Conservation (phyloP, 140 eudicot genomes). For the Bidens hawaiensis region DNA sequence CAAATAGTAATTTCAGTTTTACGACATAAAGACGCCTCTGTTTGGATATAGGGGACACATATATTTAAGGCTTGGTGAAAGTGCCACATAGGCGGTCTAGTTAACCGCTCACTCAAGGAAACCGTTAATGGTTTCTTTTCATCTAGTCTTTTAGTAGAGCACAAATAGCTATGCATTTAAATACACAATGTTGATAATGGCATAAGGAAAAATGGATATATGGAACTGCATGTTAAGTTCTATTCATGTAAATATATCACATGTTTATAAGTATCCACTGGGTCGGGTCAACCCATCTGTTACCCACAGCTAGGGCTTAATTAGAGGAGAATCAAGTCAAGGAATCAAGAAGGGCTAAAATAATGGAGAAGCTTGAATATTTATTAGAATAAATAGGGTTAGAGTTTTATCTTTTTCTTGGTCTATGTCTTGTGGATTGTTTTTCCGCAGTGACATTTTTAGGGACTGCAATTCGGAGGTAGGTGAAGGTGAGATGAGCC, state of each 20-base stretch:
- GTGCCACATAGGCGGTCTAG: conserved; percentile 1
- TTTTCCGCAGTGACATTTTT: too few relatives aligned
- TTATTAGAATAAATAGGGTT: too few relatives aligned
- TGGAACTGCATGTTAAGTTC: background rate
- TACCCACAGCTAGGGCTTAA: too few relatives aligned
- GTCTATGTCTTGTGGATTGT: too few relatives aligned
- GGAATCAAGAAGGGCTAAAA: too few relatives aligned
- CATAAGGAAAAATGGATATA: conserved; percentile 5
- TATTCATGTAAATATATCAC: background rate
- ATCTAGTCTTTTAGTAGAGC: conserved; percentile 2
- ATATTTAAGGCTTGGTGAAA: background rate
- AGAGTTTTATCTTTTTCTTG: too few relatives aligned
- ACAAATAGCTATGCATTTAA: background rate
- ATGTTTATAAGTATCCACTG: too few relatives aligned
- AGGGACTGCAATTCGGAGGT: too few relatives aligned
- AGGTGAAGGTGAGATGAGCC: too few relatives aligned
- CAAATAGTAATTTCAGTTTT: background rate
- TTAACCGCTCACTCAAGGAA: background rate
- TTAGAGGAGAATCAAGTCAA: too few relatives aligned
- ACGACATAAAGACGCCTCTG: background rate
- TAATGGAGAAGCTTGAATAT: too few relatives aligned
- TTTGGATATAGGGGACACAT: background rate
- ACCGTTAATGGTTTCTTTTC: background rate
- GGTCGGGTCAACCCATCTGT: too few relatives aligned
- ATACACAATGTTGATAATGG: background rate